phyloP scores from a whole-genome alignment of 768 basidiomycete genomes.

The Trametes villosa region DNA sequence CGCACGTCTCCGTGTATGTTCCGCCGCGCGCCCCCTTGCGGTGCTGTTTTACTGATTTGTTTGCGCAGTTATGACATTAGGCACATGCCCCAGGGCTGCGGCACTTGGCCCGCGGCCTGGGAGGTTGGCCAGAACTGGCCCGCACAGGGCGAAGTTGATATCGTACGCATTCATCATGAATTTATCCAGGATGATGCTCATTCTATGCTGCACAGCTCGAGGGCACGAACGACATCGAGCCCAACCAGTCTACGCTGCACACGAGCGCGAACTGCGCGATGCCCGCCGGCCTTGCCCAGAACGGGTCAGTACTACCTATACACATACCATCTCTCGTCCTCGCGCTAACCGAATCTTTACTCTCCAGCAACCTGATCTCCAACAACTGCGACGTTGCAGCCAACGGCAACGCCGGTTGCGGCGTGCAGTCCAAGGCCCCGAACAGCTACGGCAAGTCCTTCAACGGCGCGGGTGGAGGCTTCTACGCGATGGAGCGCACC shows the following conservation, averaged over 20 bases:
- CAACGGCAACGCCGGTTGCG: conserved; percentile 60
- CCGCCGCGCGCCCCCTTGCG: conserved; percentile 27
- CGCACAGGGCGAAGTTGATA: conserved; percentile 44
- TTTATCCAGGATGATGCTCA: not conserved
- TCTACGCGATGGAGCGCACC: conserved; percentile 68
- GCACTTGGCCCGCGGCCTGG: conserved; percentile 64
- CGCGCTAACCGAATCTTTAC: not conserved
- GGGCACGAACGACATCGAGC: conserved; percentile 59
- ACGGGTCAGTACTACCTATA: conserved; percentile 41
- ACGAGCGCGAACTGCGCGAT: conserved; percentile 61
- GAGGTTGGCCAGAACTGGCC: conserved; percentile 58
- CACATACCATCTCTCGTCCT: conserved; percentile 12
- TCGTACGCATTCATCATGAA: conserved; percentile 29
- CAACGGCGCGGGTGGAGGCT: conserved; percentile 65
- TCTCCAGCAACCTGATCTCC: conserved; percentile 32
- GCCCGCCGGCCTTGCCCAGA: conserved; percentile 45
- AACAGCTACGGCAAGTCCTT: conserved; percentile 61
- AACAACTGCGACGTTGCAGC: conserved; percentile 55
- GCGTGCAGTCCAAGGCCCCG: conserved; percentile 44
- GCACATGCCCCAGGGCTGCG: conserved; percentile 61
- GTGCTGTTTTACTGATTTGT: not conserved
- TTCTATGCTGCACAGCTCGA: conserved; percentile 37
- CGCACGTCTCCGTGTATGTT: conserved; percentile 42
- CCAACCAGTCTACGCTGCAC: conserved; percentile 60
- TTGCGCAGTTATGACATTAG: conserved; percentile 45